These are phyloP conservation scores for Trichophyton schoenleinii DNA, from an alignment of 2,329 filamentous ascomycete genomes.

Conservation along the genomic window DNA sequence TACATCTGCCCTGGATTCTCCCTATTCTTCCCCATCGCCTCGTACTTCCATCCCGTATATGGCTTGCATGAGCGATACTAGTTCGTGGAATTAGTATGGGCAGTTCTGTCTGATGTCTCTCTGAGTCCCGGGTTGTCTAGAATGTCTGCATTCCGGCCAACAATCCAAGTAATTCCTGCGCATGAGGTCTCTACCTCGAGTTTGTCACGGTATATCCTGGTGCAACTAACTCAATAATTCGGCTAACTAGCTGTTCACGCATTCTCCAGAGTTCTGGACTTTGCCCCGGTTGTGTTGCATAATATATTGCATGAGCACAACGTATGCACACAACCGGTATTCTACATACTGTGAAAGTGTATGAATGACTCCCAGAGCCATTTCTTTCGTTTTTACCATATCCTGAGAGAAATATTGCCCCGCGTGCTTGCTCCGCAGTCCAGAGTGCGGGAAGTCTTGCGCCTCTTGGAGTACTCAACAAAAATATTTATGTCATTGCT, in stretches of 20 bases:
- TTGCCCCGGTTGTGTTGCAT: not conserved
- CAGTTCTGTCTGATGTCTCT: not conserved
- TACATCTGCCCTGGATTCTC: too few species aligned
- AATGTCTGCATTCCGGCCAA: not conserved
- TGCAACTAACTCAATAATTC: not conserved
- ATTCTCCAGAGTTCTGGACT: not conserved
- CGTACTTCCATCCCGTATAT: not conserved
- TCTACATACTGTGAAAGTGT: not conserved
- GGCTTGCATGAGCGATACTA: not conserved
- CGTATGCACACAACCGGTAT: not conserved
- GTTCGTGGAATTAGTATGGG: not conserved
- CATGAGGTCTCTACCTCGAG: not conserved
- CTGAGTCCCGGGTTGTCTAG: not conserved
- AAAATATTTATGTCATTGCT: not conserved
- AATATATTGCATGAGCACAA: not conserved
- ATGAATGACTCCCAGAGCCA: not conserved
- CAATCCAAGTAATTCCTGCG: not conserved
- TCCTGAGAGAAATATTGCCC: not conserved
- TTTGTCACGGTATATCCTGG: not conserved
- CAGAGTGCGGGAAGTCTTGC: not conserved
- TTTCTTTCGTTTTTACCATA: not conserved
- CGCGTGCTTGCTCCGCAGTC: not conserved
- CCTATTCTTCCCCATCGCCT: too few species aligned
- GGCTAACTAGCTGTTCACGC: not conserved
- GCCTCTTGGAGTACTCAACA: not conserved